A percentile compares a stretch with the other conserved stretches of the same genome.
Conservation (phyloP, 345 rosid species). For the Fremontodendron californicum region DNA sequence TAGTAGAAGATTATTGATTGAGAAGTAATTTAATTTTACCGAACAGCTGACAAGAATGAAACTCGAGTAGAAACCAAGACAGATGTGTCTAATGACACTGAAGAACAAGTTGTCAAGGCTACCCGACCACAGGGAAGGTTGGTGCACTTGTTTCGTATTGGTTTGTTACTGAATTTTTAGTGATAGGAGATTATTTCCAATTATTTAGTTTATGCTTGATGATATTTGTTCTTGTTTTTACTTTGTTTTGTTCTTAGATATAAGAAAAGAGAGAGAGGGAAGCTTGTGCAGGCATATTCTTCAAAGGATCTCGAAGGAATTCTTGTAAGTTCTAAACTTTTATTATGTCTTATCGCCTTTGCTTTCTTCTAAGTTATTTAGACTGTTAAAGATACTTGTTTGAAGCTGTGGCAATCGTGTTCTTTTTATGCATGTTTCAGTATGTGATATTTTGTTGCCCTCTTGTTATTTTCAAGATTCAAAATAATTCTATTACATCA, state of each 20-base stretch:
- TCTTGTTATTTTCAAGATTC: neutral
- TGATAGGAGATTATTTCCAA: neutral
- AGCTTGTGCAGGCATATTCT: constrained; percentile 77
- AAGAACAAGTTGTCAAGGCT: constrained; percentile 46
- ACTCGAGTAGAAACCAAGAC: constrained; percentile 32
- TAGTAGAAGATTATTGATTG: neutral
- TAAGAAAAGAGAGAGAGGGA: constrained; percentile 81
- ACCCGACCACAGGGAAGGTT: constrained; percentile 95
- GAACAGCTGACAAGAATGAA: constrained; percentile 34
- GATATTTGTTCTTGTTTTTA: neutral
- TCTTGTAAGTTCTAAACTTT: constrained; percentile 50
- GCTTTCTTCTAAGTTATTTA: neutral
- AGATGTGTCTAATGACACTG: constrained; percentile 30
- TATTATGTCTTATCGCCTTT: neutral
- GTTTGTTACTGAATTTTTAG: neutral
- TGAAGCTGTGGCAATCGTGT: neutral
- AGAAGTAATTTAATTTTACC: constrained; percentile 5
- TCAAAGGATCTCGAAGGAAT: constrained; percentile 89
- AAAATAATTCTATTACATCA: neutral
- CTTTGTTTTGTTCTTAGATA: constrained; percentile 38
- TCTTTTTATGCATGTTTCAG: neutral
- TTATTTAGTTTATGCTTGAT: neutral
- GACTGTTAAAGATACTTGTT: neutral
- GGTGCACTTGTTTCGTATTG: constrained; percentile 8
- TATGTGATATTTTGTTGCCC: neutral